These are phyloP conservation scores for Osmanthus fragrans DNA, from an alignment of 257 asterid species.

Conservation along the genomic window DNA sequence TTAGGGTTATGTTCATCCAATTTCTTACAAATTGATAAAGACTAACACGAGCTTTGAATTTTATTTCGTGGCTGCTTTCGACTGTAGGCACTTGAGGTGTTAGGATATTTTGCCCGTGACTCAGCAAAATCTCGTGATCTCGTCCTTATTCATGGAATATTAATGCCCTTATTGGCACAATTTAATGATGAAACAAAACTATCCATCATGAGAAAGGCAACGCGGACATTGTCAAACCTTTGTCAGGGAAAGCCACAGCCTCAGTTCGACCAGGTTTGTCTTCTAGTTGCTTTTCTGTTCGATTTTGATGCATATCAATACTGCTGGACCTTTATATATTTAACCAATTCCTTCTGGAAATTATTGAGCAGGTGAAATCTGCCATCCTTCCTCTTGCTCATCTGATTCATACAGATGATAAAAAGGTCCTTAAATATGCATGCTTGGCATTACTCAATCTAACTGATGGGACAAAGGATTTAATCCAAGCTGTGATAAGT, in stretches of 20 bases:
- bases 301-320: neutral
- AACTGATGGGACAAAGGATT: no score
- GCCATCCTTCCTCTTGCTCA: slow-evolving; percentile 25
- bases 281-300: neutral
- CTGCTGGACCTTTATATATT: no score
- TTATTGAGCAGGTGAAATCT: slow-evolving; percentile 17
- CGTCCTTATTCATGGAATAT: slow-evolving; percentile 40
- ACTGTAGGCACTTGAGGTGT: slow-evolving; percentile 44
- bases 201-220: slow-evolving; percentile 48
- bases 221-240: slow-evolving; percentile 48
- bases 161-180: slow-evolving; percentile 40
- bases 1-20: no score
- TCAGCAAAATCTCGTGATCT: slow-evolving; percentile 50
- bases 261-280: slow-evolving; percentile 42
- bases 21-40: no score
- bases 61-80: no score
- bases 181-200: slow-evolving; percentile 45
- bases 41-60: no score
- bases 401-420: slow-evolving; percentile 24
- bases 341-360: neutral
- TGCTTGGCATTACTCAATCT: slow-evolving; percentile 28
- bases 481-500: slow-evolving; percentile 26
- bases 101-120: slow-evolving; percentile 47
- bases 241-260: slow-evolving; percentile 41
- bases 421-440: slow-evolving; percentile 21